A percentile compares a stretch with the other conserved stretches of the same genome.
Conservation (phyloP, 1,284 basidiomycete species). For the Cystobasidium slooffiae region DNA sequence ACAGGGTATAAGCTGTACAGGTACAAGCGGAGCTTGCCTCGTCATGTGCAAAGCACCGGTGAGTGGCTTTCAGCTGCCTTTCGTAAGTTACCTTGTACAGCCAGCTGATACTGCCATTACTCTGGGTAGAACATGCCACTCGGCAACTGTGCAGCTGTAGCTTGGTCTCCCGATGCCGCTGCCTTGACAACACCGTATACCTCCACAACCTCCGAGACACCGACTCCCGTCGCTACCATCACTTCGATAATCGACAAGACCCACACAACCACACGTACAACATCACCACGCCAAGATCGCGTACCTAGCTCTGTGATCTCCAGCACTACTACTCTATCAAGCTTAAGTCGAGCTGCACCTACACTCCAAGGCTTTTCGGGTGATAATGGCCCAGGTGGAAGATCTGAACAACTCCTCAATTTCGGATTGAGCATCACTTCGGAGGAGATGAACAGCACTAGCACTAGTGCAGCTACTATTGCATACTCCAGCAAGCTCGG, state of each 20-base stretch:
- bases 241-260: slow-evolving; percentile 12
- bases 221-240: neutral
- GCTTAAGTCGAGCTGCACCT: neutral
- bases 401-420: slow-evolving; percentile 17
- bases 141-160: slow-evolving; percentile 38
- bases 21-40: slow-evolving; percentile 27
- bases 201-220: neutral
- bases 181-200: neutral
- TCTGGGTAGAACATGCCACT: slow-evolving; percentile 16
- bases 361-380: slow-evolving; percentile 35
- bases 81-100: neutral
- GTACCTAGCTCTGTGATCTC: neutral
- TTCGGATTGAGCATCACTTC: slow-evolving; percentile 5
- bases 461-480: neutral
- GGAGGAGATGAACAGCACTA: too few species aligned
- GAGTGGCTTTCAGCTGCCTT: neutral
- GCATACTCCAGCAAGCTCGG: neutral
- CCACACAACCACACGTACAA: slow-evolving; percentile 7
- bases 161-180: neutral
- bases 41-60: slow-evolving; percentile 39
- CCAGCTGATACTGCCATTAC: neutral
- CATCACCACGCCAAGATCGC: neutral
- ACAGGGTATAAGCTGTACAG: slow-evolving; percentile 13
- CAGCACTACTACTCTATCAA: neutral
- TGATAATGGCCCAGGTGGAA: slow-evolving; percentile 35